Base-by-base conservation (phyloP, 2,329 filamentous ascomycete species). In the Penicillium sp. region DNA sequence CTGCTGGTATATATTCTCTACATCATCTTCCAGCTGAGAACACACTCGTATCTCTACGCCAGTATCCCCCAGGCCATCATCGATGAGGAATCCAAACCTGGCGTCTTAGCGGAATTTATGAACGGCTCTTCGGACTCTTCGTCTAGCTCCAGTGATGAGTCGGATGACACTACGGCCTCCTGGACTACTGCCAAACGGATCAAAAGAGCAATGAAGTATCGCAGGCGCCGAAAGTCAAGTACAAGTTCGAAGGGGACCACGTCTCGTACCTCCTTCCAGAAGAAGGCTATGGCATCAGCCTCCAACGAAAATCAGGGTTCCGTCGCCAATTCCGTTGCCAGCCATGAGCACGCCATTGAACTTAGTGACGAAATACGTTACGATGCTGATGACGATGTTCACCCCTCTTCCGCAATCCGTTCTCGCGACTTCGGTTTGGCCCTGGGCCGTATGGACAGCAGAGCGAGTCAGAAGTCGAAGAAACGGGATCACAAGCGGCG, bases 51-150 rank as follows among this genome's bases (percentile, higher is more conserved):
- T 71, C 83, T 95, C 74, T 95, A 95, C 60, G 86, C 89, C 68
- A 93, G 88, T 57, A 95, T 87, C 5, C 90, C 90, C 9, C 89
- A 95, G 70, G 84, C 90, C 60, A 85, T 94, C 53, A 93, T 96
- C 55, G 90, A 96, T 59, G 88, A 93, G 61, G 90, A 95, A 66
- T 84, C 88, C 0, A 85, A 88, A 40, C 90, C 90, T 21, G 90
- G 90, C 56, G 84, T 93, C 1, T 78, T 90, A 12, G 85, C 86
- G 17, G 85, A 86, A 29, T 87, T 91, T 70, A 78, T 95, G 62
- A 86, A 93, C 56, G 62, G 58, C 49, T 67, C 64, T 8, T 79
- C 77, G 8, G 69, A 71, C 37, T 70, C 70, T 0, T 66, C 64
- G 1, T 62, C 58, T 17, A 70, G 77, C 12, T 82, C 78, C 0